These are phyloP conservation scores for Magnusiomyces sp. DNA, from an alignment of 1,139 yeast species.

Conservation along the genomic window DNA sequence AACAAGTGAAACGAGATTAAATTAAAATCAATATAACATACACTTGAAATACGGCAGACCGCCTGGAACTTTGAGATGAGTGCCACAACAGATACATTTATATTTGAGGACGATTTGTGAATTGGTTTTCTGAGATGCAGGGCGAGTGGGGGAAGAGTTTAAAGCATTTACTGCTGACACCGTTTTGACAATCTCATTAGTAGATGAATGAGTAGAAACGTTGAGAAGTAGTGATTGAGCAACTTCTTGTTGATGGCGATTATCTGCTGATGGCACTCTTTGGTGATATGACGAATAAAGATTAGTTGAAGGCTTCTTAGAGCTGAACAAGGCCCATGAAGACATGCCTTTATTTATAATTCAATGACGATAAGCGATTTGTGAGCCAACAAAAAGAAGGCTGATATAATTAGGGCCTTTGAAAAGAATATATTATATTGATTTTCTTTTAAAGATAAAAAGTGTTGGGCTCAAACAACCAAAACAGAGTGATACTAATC, in stretches of 20 bases:
- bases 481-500: no score
- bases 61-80: conserved; percentile 43
- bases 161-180: conserved; percentile 15
- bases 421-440: no score
- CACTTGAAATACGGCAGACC: conserved; percentile 46
- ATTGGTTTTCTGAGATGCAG: neutral
- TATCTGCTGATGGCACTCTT: neutral
- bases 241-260: neutral
- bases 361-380: no score
- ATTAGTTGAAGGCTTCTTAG: neutral
- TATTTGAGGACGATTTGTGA: neutral
- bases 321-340: neutral
- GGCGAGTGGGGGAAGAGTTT: neutral
- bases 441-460: no score
- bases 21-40: conserved; percentile 15
- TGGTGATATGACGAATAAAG: neutral
- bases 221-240: conserved; percentile 2
- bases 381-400: no score
- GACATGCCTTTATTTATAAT: no score
- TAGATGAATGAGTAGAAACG: conserved; percentile 16
- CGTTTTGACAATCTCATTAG: conserved; percentile 12
- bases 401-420: no score
- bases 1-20: neutral
- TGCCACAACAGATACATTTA: conserved; percentile 53
- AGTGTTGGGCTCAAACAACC: no score